Evolutionary conservation across 75 land plant genomes (phyloP).

Genomic region (Isoetes taiwanensis): DNA sequence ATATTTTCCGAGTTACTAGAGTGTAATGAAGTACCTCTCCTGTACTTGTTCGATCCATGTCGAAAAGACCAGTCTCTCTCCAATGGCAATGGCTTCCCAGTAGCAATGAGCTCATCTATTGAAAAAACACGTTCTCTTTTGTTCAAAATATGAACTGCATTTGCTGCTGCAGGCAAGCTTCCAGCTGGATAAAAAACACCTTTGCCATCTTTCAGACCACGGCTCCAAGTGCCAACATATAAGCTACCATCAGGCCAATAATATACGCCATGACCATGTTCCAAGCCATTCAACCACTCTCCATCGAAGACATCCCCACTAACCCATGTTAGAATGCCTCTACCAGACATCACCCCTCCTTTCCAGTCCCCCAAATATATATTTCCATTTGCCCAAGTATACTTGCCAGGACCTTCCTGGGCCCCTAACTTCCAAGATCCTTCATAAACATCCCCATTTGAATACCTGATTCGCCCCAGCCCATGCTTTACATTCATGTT

Average conservation of each 20-base stretch:
- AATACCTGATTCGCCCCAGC: slow-evolving; percentile 53
- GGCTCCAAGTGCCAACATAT: slow-evolving; percentile 89
- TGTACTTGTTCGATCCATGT: slow-evolving; percentile 11
- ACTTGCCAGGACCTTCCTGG: slow-evolving; percentile 80
- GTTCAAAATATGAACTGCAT: slow-evolving; percentile 13
- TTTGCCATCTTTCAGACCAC: slow-evolving; percentile 93
- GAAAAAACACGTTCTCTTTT: slow-evolving; percentile 39
- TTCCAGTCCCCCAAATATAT: slow-evolving; percentile 88
- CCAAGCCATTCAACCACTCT: slow-evolving; percentile 72
- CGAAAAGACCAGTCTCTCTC: slow-evolving; percentile 5
- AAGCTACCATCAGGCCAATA: slow-evolving; percentile 75
- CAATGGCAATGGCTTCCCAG: slow-evolving; percentile 2
- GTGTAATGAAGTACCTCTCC: not conserved
- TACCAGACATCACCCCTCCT: slow-evolving; percentile 81
- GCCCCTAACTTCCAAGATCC: slow-evolving; percentile 87
- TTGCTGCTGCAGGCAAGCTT: slow-evolving; percentile 32
- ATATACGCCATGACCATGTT: slow-evolving; percentile 88
- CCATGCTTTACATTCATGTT: slow-evolving; percentile 78
- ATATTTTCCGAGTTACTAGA: not conserved
- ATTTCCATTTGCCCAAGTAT: slow-evolving; percentile 70
- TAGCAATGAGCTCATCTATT: not conserved
- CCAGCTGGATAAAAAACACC: slow-evolving; percentile 79
- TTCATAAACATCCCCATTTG: slow-evolving; percentile 88
- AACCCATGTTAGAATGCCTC: slow-evolving; percentile 76
- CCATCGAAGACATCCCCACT: slow-evolving; percentile 83